A percentile compares a stretch with the other conserved stretches of the same genome.
Evolutionary conservation across 768 basidiomycete species (phyloP).

Genomic region (Russula sp.): DNA sequence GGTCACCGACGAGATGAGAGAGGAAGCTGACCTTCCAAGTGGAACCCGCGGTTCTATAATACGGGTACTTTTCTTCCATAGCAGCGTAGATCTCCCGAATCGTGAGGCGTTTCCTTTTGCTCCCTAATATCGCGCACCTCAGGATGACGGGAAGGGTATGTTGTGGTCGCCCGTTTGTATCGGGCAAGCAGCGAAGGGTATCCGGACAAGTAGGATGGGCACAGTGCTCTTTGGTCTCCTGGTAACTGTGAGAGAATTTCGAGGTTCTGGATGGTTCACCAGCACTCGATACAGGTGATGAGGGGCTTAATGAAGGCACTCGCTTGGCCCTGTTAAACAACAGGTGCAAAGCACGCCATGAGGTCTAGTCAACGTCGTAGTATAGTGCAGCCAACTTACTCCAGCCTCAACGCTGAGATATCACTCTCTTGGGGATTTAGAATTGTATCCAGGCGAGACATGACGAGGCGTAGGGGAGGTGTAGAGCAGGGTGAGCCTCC

Average conservation of each 20-base stretch:
- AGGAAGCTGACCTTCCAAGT: constrained; percentile 67
- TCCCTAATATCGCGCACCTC: constrained; percentile 77
- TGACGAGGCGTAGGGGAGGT: not conserved
- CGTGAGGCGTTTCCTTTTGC: constrained; percentile 64
- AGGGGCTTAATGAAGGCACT: constrained; percentile 4
- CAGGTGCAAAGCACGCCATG: not conserved
- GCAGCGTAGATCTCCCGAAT: constrained; percentile 82
- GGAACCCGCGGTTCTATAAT: constrained; percentile 71
- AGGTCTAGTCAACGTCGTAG: not conserved
- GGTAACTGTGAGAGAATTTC: not conserved
- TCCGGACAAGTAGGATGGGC: constrained; percentile 75
- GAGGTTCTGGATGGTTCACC: constrained; percentile 2
- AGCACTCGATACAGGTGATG: constrained; percentile 14
- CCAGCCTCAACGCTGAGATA: constrained; percentile 7
- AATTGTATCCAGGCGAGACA: constrained; percentile 22
- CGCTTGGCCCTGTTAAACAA: constrained; percentile 8
- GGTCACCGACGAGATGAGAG: not conserved
- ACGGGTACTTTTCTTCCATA: constrained; percentile 80
- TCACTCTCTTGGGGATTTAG: constrained; percentile 17
- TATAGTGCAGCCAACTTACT: not conserved
- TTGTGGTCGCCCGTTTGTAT: constrained; percentile 72
- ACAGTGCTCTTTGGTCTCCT: constrained; percentile 38
- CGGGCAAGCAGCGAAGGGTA: constrained; percentile 67
- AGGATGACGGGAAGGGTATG: constrained; percentile 82
- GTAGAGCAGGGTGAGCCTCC: not conserved